Percentiles rank a stretch among this genome's conserved stretches.
Evolutionary conservation across 108 stramenopile genomes (phyloP).

Genomic region (Nannochloropsis gaditana): DNA sequence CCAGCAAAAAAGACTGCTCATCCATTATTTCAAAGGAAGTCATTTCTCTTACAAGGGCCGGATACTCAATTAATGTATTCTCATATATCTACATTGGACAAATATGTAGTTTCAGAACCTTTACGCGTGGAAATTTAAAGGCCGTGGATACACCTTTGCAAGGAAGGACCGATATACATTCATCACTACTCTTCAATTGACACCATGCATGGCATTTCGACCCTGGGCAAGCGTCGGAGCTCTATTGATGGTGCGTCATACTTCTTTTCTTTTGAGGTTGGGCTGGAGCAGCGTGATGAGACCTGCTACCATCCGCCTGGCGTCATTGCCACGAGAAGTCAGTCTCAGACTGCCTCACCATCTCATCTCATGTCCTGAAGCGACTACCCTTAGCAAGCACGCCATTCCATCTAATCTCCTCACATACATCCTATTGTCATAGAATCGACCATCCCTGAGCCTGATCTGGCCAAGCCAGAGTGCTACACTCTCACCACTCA

Average conservation of each 20-base stretch:
- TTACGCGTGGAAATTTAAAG: too few relatives aligned
- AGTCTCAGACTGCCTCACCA: too few relatives aligned
- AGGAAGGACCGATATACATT: background rate
- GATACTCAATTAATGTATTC: background rate
- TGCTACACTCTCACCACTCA: conserved; percentile 55
- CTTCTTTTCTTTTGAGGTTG: too few relatives aligned
- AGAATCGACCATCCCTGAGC: conserved; percentile 8
- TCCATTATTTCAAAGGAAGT: background rate
- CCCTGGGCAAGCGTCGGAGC: conserved; percentile 9
- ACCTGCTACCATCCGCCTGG: too few relatives aligned
- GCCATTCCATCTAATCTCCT: too few relatives aligned
- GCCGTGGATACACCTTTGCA: background rate
- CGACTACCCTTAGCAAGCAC: too few relatives aligned
- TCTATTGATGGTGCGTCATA: background rate
- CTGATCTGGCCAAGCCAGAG: conserved; percentile 33
- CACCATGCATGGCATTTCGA: background rate
- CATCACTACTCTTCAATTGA: background rate
- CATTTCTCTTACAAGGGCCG: background rate
- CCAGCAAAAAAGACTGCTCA: too few relatives aligned
- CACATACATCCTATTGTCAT: background rate
- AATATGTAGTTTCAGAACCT: background rate
- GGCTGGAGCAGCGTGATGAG: too few relatives aligned
- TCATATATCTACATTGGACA: background rate
- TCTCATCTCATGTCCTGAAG: too few relatives aligned
- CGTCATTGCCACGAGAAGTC: too few relatives aligned